phyloP scores from a whole-genome alignment of 441 rosid species.

The Erodium trifolium region DNA sequence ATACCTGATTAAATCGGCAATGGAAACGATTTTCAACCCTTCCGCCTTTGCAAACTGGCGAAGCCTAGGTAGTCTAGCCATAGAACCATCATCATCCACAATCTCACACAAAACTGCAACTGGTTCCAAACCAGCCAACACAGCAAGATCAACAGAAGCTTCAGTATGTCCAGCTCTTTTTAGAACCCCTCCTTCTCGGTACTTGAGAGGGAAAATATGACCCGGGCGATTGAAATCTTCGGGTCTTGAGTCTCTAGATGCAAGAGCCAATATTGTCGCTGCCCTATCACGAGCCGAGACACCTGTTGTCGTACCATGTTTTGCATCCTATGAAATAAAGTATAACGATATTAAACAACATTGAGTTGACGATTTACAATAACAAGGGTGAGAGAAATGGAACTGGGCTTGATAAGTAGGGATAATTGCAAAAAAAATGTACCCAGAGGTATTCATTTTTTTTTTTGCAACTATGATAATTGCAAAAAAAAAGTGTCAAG shows the following conservation, averaged over 20 bases:
- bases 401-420: no score
- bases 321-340: constrained; percentile 37
- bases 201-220: constrained; percentile 51
- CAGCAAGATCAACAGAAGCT: constrained; percentile 55
- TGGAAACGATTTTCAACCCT: constrained; percentile 50
- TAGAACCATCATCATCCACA: constrained; percentile 68
- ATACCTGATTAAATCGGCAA: constrained; percentile 53
- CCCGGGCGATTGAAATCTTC: constrained; percentile 57
- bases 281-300: constrained; percentile 61
- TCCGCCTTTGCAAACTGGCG: constrained; percentile 40
- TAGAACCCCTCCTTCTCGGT: constrained; percentile 56
- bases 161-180: constrained; percentile 70
- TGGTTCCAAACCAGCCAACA: constrained; percentile 49
- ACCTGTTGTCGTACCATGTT: constrained; percentile 46
- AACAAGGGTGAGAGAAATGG: background rate
- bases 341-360: no score
- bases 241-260: constrained; percentile 45
- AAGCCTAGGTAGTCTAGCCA: constrained; percentile 62
- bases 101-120: constrained; percentile 50
- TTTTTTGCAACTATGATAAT: no score
- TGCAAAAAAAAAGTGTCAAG: no score
- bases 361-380: background rate
- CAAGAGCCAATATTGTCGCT: constrained; percentile 37
- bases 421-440: no score
- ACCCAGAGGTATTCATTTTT: no score